Evolutionary conservation across 495 filamentous ascomycete genomes (phyloP), one percentile per base, ranked within the genome.

Genomic region (Hypoxylon subgilvum): DNA sequence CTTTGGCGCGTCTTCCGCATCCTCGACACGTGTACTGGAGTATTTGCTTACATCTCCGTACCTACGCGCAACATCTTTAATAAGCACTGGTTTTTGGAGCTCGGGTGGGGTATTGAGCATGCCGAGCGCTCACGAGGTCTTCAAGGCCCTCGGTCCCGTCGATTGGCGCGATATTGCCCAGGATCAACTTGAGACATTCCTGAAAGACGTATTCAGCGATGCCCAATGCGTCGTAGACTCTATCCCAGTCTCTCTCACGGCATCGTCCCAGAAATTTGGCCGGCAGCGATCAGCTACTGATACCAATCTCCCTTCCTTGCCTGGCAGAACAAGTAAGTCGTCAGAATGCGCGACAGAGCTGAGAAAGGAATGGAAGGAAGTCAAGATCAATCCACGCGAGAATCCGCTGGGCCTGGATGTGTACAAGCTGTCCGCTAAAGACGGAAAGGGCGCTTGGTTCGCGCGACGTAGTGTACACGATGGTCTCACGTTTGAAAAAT

Each of bases 361-460:
- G 6, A 86, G 86, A 43, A 87, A 88, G 47, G 81, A 89, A 77
- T 97, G 93, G 93, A 96, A 94, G 63, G 88, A 89, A 7, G 72
- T 91, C 58, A 95, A 91, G 69, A 63, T 92, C 43, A 79, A 72
- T 22, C 63, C 79, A 0, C 85, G 80, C 56, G 87, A 93, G 5
- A 96, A 94, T 62, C 91, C 90, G 4, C 74, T 91, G 8, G 85
- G 81, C 0, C 82, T 97, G 13, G 74, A 78, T 17, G 82, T 97
- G 9, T 96, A 91, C 73, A 97, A 95, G 68, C 76, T 94, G 19
- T 69, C 76, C 0, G 84, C 87, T 0, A 84, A 86, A 50, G 94
- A 97, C 65, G 88, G 91, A 2, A 86, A 86, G 40, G 94, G 93
- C 0, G 78, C 84, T 2, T 97, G 93, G 93, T 97, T 97, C 72